These are phyloP conservation scores for Populus alba DNA, from an alignment of 345 rosid genomes.

Conservation along the genomic window DNA sequence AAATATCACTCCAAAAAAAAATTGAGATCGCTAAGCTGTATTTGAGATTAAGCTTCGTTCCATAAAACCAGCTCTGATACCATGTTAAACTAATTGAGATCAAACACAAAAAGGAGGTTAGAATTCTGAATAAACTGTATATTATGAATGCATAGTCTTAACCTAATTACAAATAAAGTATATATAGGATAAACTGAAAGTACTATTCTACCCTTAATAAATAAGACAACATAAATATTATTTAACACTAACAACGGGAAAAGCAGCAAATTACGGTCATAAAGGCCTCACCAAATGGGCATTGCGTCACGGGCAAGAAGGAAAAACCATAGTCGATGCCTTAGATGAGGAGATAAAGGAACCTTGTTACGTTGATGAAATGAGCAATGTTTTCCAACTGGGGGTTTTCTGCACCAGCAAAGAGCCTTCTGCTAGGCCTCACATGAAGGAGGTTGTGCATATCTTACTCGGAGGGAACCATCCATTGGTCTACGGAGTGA, in stretches of 20 bases:
- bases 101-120: too few relatives aligned
- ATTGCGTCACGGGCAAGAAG: conserved; percentile 15
- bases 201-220: too few relatives aligned
- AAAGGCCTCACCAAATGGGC: conserved; percentile 19
- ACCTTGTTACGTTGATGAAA: conserved; percentile 11
- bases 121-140: too few relatives aligned
- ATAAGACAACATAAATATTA: too few relatives aligned
- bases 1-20: too few relatives aligned
- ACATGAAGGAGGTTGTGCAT: conserved; percentile 18
- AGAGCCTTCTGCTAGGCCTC: conserved; percentile 15
- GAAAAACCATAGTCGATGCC: conserved; percentile 12
- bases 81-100: too few relatives aligned
- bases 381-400: conserved; percentile 17
- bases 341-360: conserved; percentile 15
- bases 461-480: conserved; percentile 3
- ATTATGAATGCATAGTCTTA: too few relatives aligned
- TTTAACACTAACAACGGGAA: conserved; percentile 31
- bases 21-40: too few relatives aligned
- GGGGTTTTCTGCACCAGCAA: conserved; percentile 18
- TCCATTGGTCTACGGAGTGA: background rate
- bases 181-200: too few relatives aligned
- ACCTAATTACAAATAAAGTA: too few relatives aligned
- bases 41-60: too few relatives aligned
- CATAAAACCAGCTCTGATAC: too few relatives aligned
- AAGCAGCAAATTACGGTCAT: conserved; percentile 14